A percentile compares a stretch with the other conserved stretches of the same genome.
phyloP scores from a whole-genome alignment of 2,329 filamentous ascomycete species.

The Aspergillus sp. region DNA sequence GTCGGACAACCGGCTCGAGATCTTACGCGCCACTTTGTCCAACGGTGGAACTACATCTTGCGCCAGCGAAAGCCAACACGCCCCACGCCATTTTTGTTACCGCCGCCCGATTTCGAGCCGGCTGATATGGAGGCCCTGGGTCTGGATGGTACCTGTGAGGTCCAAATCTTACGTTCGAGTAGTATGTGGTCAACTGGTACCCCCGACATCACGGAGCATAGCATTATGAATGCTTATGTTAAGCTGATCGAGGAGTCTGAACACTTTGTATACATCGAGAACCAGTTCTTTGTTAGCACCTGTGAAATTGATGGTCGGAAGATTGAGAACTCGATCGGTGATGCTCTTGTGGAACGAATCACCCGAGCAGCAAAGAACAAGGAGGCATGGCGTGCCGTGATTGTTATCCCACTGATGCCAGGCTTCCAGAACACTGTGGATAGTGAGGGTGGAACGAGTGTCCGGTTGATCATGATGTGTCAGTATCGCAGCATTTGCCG shows the following conservation, averaged over 20 bases:
- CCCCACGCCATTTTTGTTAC: conserved; percentile 88
- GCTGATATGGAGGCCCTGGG: conserved; percentile 85
- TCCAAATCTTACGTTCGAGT: conserved; percentile 91
- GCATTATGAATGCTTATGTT: conserved; percentile 93
- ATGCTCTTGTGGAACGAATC: conserved; percentile 90
- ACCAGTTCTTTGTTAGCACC: conserved; percentile 96
- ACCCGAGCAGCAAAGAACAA: conserved; percentile 78
- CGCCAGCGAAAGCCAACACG: conserved; percentile 90
- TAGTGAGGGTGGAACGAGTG: conserved; percentile 88
- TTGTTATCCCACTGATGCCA: conserved; percentile 94
- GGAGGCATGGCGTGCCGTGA: conserved; percentile 86
- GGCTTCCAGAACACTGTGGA: conserved; percentile 97
- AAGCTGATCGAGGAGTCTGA: conserved; percentile 94
- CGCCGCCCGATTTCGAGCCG: conserved; percentile 85
- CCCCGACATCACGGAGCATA: conserved; percentile 79
- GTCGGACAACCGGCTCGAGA: conserved; percentile 94
- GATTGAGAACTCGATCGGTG: conserved; percentile 90
- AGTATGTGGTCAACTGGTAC: conserved; percentile 90
- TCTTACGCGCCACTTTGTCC: conserved; percentile 92
- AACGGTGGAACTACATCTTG: conserved; percentile 96
- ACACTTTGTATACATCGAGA: conserved; percentile 98
- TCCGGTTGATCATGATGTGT: conserved; percentile 93
- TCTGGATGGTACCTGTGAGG: conserved; percentile 89
- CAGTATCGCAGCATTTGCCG: conserved; percentile 96
- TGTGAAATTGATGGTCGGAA: conserved; percentile 83